These are phyloP conservation scores for Zelonia costaricensis DNA, from an alignment of 208 protist genomes.

Conservation along the genomic window DNA sequence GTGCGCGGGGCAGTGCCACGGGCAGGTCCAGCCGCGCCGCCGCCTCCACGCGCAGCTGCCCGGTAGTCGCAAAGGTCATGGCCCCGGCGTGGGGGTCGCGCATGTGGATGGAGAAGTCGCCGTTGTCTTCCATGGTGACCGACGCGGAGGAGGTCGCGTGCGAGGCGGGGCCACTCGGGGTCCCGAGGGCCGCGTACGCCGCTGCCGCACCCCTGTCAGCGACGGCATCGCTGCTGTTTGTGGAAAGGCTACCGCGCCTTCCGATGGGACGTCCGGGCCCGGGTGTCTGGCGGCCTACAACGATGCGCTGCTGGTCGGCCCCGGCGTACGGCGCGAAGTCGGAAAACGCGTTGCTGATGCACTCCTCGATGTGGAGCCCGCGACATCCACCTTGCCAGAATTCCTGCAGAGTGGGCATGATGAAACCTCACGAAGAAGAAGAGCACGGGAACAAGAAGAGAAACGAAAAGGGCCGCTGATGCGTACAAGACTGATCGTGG, in stretches of 20 bases:
- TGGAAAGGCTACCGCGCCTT: neutral
- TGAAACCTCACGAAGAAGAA: neutral
- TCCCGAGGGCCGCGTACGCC: neutral
- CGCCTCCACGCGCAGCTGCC: constrained; percentile 36
- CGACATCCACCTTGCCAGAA: constrained; percentile 58
- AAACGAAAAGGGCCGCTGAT: neutral
- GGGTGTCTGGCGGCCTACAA: constrained; percentile 45
- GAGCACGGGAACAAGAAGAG: neutral
- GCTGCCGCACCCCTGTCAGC: no score
- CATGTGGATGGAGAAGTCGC: constrained; percentile 41
- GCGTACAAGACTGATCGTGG: no score
- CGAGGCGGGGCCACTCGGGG: constrained; percentile 21
- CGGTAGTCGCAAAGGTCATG: constrained; percentile 45
- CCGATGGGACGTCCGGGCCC: constrained; percentile 7
- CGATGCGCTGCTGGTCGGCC: constrained; percentile 67
- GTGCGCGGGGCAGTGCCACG: no score
- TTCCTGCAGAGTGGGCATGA: constrained; percentile 18
- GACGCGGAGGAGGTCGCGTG: constrained; percentile 24
- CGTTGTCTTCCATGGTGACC: constrained; percentile 49
- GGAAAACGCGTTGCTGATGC: constrained; percentile 59
- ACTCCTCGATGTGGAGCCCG: constrained; percentile 68
- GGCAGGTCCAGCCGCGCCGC: constrained; percentile 40
- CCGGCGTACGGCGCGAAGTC: constrained; percentile 85
- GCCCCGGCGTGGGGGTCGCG: constrained; percentile 32
- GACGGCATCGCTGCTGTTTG: neutral